Conservation (phyloP, 805 yeast species). For the Starmera dryadoides region DNA sequence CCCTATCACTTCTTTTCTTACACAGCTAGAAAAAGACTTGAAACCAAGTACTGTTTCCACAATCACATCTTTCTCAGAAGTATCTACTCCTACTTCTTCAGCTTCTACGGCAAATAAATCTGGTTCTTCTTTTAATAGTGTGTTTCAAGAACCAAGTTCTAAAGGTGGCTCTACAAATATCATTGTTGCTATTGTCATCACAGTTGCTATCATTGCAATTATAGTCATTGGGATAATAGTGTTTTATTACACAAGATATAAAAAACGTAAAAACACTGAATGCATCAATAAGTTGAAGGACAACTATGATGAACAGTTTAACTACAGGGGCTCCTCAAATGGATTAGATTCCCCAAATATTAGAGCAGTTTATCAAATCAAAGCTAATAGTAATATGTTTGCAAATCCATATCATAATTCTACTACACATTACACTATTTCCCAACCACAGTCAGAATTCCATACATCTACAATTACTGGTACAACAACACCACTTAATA, state of each 20-base stretch:
- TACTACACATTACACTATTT: background rate
- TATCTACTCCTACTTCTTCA: background rate
- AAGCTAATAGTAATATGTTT: slow-evolving; percentile 1
- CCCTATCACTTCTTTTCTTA: background rate
- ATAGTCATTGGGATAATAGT: slow-evolving; percentile 5
- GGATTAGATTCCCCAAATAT: slow-evolving; percentile 6
- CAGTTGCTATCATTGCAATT: slow-evolving; percentile 15
- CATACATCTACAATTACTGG: background rate
- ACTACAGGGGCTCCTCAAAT: slow-evolving; percentile 11
- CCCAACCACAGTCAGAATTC: background rate
- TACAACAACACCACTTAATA: background rate
- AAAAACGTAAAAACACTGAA: slow-evolving; percentile 2
- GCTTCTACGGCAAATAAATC: background rate
- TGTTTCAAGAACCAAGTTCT: background rate
- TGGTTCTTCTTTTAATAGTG: background rate
- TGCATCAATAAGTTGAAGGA: slow-evolving; percentile 7
- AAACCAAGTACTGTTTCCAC: background rate
- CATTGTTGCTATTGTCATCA: slow-evolving; percentile 19
- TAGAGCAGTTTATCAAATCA: slow-evolving; percentile 9
- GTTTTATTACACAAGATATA: slow-evolving; percentile 10
- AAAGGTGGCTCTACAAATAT: slow-evolving; percentile 20
- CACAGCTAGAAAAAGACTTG: background rate
- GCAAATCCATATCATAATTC: slow-evolving; percentile 1
- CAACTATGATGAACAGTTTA: slow-evolving; percentile 18
- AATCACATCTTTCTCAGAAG: background rate